Evolutionary conservation across 202 grass and related monocot species (phyloP).

Genomic region (Alloteropsis angusta): DNA sequence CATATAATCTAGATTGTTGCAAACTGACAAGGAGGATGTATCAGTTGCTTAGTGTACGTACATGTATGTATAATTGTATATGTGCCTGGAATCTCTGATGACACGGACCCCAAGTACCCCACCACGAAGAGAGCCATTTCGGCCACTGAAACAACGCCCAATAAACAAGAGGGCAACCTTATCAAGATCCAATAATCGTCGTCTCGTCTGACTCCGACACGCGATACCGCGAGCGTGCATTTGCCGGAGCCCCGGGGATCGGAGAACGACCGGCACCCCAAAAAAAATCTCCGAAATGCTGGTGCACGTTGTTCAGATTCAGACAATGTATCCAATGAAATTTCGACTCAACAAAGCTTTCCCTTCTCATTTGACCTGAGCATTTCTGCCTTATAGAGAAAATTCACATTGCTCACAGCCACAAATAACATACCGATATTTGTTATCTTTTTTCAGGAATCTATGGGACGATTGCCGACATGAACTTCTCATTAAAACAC

Average conservation of each 20-base stretch:
- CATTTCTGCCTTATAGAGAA: background rate
- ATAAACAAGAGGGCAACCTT: background rate
- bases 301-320: background rate
- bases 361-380: background rate
- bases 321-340: background rate
- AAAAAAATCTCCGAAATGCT: background rate
- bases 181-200: background rate
- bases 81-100: background rate
- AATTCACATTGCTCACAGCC: background rate
- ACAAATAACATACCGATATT: too few species aligned
- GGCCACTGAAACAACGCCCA: background rate
- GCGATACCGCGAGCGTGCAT: background rate
- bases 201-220: too few species aligned
- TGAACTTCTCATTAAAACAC: too few species aligned
- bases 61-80: background rate
- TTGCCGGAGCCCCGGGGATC: background rate
- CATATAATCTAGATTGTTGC: background rate
- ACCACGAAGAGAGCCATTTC: background rate
- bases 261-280: background rate
- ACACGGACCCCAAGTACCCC: background rate
- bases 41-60: background rate
- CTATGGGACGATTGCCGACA: too few species aligned
- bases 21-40: background rate
- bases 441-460: too few species aligned
- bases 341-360: background rate